Evolutionary conservation across 495 filamentous ascomycete species (phyloP).

Genomic region (Pyrenula massariospora): DNA sequence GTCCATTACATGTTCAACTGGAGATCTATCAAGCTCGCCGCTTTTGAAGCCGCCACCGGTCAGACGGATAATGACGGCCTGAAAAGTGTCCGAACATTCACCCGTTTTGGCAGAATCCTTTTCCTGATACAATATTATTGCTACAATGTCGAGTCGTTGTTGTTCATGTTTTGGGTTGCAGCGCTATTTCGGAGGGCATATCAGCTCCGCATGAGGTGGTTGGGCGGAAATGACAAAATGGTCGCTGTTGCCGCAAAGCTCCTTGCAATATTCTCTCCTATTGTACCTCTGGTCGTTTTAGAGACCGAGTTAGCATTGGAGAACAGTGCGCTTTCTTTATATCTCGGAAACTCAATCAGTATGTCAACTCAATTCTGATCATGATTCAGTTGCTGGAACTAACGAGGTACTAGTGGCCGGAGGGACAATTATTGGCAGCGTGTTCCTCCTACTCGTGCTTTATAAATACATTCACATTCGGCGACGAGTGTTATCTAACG

Average conservation of each 20-base stretch:
- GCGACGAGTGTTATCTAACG: not conserved
- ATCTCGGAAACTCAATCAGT: not conserved
- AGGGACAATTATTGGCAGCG: not conserved
- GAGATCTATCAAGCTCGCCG: slow-evolving; percentile 2
- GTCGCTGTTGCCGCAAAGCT: not conserved
- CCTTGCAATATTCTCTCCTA: not conserved
- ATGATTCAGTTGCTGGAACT: no score
- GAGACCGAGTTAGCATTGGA: not conserved
- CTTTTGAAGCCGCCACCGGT: slow-evolving; percentile 8
- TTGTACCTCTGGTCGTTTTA: not conserved
- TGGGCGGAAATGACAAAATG: not conserved
- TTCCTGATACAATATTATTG: not conserved
- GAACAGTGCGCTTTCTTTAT: not conserved
- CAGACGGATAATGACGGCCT: not conserved
- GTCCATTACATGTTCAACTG: not conserved
- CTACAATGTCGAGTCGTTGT: not conserved
- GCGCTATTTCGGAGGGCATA: not conserved
- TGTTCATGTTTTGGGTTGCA: not conserved
- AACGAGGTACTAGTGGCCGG: no score
- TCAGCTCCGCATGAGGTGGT: not conserved
- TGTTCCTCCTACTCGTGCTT: not conserved
- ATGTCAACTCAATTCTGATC: no score
- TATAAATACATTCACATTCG: not conserved
- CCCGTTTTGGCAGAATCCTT: not conserved
- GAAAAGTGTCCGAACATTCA: not conserved